A percentile compares a stretch with the other conserved stretches of the same genome.
These are phyloP conservation scores for Uronychia setigera DNA, from an alignment of 73 alveolate genomes.

Conservation along the genomic window DNA sequence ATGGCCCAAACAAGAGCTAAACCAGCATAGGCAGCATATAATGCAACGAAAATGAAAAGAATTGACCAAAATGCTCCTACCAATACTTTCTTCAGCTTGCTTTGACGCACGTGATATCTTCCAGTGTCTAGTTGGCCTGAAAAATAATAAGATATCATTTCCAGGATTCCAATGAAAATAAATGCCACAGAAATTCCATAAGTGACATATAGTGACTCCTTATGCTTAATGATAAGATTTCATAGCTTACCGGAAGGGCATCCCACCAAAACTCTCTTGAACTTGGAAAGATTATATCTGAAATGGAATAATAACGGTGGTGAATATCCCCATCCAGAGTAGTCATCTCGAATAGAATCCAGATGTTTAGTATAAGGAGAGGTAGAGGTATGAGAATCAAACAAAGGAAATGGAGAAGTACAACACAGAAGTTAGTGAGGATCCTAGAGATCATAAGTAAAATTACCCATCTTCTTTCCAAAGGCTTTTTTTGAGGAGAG, in stretches of 20 bases:
- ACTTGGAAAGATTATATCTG: background rate
- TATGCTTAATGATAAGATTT: no score
- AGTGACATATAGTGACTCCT: background rate
- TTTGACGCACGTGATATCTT: background rate
- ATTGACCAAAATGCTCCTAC: background rate
- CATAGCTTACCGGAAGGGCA: no score
- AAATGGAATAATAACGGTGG: background rate
- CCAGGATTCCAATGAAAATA: slow-evolving; percentile 11
- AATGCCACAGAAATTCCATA: background rate
- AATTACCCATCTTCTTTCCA: background rate
- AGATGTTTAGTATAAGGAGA: background rate
- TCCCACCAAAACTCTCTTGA: background rate
- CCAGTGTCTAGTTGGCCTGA: slow-evolving; percentile 36
- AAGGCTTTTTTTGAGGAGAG: background rate
- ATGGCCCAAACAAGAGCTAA: slow-evolving; percentile 17
- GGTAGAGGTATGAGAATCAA: background rate
- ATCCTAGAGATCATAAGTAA: background rate
- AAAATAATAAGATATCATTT: slow-evolving; percentile 10
- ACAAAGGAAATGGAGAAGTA: background rate
- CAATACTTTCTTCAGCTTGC: background rate
- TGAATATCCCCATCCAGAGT: background rate
- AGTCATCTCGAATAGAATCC: background rate
- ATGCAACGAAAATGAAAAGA: background rate
- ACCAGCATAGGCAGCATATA: slow-evolving; percentile 3
- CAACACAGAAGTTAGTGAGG: background rate